These are phyloP conservation scores for Dendrobium chrysotoxum DNA, from an alignment of 106 monocot genomes.

Conservation along the genomic window DNA sequence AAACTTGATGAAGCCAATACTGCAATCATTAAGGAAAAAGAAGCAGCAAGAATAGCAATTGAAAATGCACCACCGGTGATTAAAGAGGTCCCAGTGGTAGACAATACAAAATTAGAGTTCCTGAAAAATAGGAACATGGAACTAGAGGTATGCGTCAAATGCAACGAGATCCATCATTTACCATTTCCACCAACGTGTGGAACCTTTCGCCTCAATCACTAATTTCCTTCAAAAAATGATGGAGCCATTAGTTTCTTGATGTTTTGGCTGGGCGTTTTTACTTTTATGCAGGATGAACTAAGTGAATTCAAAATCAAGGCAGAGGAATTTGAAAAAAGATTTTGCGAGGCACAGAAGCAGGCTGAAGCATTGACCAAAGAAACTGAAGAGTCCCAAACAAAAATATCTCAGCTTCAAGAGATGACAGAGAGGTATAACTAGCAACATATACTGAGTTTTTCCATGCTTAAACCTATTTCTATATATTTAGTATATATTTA, in stretches of 20 bases:
- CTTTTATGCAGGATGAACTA: conserved; percentile 48
- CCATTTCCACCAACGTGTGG: neutral
- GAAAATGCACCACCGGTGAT: conserved; percentile 81
- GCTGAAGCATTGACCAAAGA: conserved; percentile 53
- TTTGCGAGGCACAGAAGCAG: conserved; percentile 45
- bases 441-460: neutral
- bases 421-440: conserved; percentile 61
- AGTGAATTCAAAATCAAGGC: conserved; percentile 61
- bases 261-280: neutral
- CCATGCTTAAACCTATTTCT: neutral
- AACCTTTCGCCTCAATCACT: neutral
- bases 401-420: conserved; percentile 67
- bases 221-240: neutral
- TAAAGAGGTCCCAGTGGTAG: conserved; percentile 81
- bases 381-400: conserved; percentile 50
- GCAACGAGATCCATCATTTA: neutral
- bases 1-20: conserved; percentile 60
- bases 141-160: conserved; percentile 60
- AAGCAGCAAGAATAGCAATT: conserved; percentile 74
- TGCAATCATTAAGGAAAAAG: conserved; percentile 61
- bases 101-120: conserved; percentile 60
- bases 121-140: conserved; percentile 57
- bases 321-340: conserved; percentile 74
- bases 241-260: neutral
- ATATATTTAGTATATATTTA: neutral